Conservation (phyloP, 73 alveolate genomes). For the Blepharisma japonicum region DNA sequence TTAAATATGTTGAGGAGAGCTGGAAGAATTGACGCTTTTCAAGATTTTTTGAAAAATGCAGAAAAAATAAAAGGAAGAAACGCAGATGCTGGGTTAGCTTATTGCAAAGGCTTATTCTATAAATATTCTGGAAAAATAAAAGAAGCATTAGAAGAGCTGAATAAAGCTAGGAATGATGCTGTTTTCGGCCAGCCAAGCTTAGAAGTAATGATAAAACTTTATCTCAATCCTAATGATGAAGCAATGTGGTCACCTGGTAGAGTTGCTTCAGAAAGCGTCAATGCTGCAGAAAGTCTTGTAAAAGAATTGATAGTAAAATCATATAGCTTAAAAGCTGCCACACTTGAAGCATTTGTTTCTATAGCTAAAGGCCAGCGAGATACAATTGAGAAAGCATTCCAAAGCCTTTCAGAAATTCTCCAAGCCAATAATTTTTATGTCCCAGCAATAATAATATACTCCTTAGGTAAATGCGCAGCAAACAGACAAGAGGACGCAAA, state of each 20-base stretch:
- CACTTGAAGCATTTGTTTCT: slow-evolving; percentile 75
- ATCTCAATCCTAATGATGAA: slow-evolving; percentile 68
- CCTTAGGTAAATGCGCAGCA: slow-evolving; percentile 74
- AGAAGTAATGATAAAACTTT: slow-evolving; percentile 90
- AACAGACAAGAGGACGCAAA: slow-evolving; percentile 83
- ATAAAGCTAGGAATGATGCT: slow-evolving; percentile 83
- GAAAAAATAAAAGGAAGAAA: slow-evolving; percentile 55
- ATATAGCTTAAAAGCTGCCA: slow-evolving; percentile 58
- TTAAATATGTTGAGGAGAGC: slow-evolving; percentile 54
- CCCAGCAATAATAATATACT: slow-evolving; percentile 89
- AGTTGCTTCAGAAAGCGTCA: slow-evolving; percentile 57
- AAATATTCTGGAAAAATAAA: slow-evolving; percentile 81
- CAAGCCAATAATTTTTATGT: slow-evolving; percentile 72
- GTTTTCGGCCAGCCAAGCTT: slow-evolving; percentile 89
- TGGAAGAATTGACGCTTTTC: slow-evolving; percentile 53
- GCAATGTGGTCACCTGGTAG: not conserved
- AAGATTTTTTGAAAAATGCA: slow-evolving; percentile 63
- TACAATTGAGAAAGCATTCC: slow-evolving; percentile 66
- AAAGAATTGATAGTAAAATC: slow-evolving; percentile 49
- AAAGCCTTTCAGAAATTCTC: slow-evolving; percentile 69
- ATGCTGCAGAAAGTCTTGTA: slow-evolving; percentile 61
- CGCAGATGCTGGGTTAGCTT: slow-evolving; percentile 90
- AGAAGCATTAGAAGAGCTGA: slow-evolving; percentile 86
- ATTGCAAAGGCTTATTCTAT: slow-evolving; percentile 89
- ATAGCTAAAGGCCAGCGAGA: slow-evolving; percentile 74